Conservation (phyloP, 176 grass and related monocot species). For the Paspalum notatum region DNA sequence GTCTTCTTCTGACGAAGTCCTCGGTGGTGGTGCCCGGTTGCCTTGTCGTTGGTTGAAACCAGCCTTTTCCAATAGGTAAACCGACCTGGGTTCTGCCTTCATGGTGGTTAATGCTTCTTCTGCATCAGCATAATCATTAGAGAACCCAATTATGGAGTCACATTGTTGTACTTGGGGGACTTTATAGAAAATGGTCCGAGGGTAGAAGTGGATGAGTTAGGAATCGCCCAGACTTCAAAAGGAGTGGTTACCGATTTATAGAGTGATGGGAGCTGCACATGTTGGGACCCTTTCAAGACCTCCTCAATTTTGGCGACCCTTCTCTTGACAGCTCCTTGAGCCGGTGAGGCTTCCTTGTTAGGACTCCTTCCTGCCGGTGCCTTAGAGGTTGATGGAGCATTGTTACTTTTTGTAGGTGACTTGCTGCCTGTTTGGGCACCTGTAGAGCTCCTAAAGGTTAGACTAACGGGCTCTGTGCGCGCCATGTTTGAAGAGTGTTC, state of each 20-base stretch:
- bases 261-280: not conserved
- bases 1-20: not conserved
- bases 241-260: not conserved
- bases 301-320: not conserved
- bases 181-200: not conserved
- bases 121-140: not conserved
- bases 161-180: not conserved
- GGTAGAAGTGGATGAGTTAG: too few relatives aligned
- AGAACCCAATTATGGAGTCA: not conserved
- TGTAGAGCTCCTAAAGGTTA: not conserved
- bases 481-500: too few relatives aligned
- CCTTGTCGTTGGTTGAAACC: not conserved
- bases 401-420: not conserved
- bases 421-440: not conserved
- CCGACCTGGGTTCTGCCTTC: not conserved
- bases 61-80: not conserved
- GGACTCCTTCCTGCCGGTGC: rapidly evolving
- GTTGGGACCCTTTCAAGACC: not conserved
- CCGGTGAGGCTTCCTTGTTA: not conserved
- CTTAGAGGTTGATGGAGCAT: rapidly evolving
- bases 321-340: not conserved
- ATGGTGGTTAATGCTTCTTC: too few relatives aligned
- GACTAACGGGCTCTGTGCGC: not conserved
- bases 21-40: not conserved
- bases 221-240: not conserved